These are phyloP conservation scores for Penicillium tannophilum DNA, from an alignment of 495 filamentous ascomycete genomes.

Conservation along the genomic window DNA sequence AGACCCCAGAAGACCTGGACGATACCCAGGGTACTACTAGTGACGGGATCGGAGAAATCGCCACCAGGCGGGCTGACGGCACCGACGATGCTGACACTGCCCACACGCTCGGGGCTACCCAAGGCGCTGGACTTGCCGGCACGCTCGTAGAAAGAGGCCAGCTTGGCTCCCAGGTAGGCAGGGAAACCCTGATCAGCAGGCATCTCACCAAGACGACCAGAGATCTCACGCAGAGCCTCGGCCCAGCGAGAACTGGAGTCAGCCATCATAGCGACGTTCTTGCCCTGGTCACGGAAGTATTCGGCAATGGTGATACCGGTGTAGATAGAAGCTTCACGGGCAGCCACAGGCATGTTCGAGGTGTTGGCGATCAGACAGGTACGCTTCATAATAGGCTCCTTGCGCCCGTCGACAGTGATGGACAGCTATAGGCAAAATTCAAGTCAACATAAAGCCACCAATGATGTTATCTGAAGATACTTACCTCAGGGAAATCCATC, in stretches of 20 bases:
- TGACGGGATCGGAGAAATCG: slow-evolving; percentile 99
- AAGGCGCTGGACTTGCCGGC: slow-evolving; percentile 83
- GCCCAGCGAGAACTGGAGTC: slow-evolving; percentile 99
- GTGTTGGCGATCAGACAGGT: slow-evolving; percentile 98
- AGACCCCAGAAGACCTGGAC: slow-evolving; percentile 99
- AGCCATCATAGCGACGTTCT: slow-evolving; percentile 99
- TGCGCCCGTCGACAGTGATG: slow-evolving; percentile 86
- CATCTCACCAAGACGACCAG: slow-evolving; percentile 98
- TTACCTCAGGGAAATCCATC: slow-evolving; percentile 95
- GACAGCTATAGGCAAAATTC: slow-evolving; percentile 58
- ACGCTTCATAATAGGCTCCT: slow-evolving; percentile 99
- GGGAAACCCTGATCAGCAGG: slow-evolving; percentile 99
- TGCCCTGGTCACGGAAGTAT: slow-evolving; percentile 98
- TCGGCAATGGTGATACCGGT: slow-evolving; percentile 98
- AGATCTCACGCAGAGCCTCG: slow-evolving; percentile 97
- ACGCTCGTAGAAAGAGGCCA: slow-evolving; percentile 99
- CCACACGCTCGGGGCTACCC: slow-evolving; percentile 83
- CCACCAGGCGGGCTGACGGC: slow-evolving; percentile 96
- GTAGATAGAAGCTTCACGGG: slow-evolving; percentile 98
- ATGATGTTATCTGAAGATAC: slow-evolving; percentile 4
- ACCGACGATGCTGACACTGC: slow-evolving; percentile 96
- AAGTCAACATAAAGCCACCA: not conserved
- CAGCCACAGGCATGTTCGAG: slow-evolving; percentile 99
- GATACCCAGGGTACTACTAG: slow-evolving; percentile 90
- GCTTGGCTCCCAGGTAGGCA: slow-evolving; percentile 93